Evolutionary conservation across 2,329 filamentous ascomycete species (phyloP).

Genomic region (Botryotinia narcissicola): DNA sequence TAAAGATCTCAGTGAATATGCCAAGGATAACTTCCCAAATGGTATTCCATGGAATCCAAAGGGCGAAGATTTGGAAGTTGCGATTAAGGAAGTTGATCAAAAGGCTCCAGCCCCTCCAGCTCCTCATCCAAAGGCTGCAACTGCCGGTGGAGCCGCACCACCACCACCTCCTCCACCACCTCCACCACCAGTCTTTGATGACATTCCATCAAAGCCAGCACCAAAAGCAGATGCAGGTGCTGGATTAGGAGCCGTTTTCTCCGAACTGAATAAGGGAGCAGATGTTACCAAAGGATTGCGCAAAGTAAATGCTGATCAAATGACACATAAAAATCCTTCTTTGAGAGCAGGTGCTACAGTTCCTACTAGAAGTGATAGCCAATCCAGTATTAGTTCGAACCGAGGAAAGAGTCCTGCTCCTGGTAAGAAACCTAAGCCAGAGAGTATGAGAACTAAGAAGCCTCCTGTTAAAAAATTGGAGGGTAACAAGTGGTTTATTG

Average conservation of each 20-base stretch:
- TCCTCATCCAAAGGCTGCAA: conserved; percentile 48
- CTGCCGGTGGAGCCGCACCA: conserved; percentile 6
- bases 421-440: conserved; percentile 81
- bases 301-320: conserved; percentile 92
- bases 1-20: conserved; percentile 76
- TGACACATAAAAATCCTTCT: conserved; percentile 98
- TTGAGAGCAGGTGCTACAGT: conserved; percentile 73
- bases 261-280: conserved; percentile 84
- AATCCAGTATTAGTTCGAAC: conserved; percentile 50
- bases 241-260: conserved; percentile 86
- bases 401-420: conserved; percentile 84
- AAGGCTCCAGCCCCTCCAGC: conserved; percentile 55
- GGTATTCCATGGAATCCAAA: conserved; percentile 86
- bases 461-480: conserved; percentile 75
- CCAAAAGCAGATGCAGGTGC: conserved; percentile 48
- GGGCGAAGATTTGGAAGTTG: conserved; percentile 69
- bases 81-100: conserved; percentile 58
- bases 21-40: conserved; percentile 75
- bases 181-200: conserved; percentile 53
- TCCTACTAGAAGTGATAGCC: conserved; percentile 53
- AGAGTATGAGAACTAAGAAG: conserved; percentile 82
- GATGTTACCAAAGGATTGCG: conserved; percentile 83
- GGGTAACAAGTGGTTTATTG: conserved; percentile 90
- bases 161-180: conserved; percentile 57
- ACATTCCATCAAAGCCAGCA: conserved; percentile 43